These are phyloP conservation scores for Tilletia setariae DNA, from an alignment of 1,284 basidiomycete genomes.

Conservation along the genomic window DNA sequence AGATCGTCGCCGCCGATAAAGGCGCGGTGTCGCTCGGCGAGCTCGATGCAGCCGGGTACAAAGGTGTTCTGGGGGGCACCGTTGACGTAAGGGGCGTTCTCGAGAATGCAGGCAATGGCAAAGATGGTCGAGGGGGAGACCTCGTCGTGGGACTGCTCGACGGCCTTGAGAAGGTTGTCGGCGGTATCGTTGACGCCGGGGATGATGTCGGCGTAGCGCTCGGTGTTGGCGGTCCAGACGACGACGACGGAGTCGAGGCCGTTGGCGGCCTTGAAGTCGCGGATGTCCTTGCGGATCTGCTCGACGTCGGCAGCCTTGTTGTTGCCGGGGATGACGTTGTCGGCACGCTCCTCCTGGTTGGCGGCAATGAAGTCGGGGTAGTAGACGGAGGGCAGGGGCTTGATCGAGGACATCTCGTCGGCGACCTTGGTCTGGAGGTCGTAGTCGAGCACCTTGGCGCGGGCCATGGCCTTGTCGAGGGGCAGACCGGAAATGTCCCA, in stretches of 20 bases:
- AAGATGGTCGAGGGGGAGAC: conserved; percentile 94
- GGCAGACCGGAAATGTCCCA: conserved; percentile 90
- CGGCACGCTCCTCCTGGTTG: conserved; percentile 92
- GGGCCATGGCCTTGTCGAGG: conserved; percentile 88
- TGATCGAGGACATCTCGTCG: conserved; percentile 76
- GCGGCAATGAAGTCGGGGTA: conserved; percentile 71
- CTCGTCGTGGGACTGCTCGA: conserved; percentile 81
- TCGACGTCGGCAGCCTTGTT: conserved; percentile 91
- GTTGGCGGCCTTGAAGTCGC: conserved; percentile 82
- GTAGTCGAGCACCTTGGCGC: conserved; percentile 90
- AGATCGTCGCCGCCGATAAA: conserved; percentile 98
- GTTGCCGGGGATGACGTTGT: conserved; percentile 79
- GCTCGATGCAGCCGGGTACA: conserved; percentile 87
- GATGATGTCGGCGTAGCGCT: conserved; percentile 93
- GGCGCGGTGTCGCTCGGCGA: conserved; percentile 81
- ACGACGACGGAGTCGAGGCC: conserved; percentile 76
- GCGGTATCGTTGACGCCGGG: conserved; percentile 94
- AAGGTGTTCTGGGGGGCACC: conserved; percentile 99
- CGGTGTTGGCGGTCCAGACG: conserved; percentile 98
- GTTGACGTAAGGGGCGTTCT: conserved; percentile 92
- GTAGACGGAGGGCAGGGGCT: conserved; percentile 91
- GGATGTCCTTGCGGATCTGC: conserved; percentile 85
- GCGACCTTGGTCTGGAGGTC: conserved; percentile 94
- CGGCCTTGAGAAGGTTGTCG: conserved; percentile 76
- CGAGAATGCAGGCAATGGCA: conserved; percentile 91